These are phyloP conservation scores for Lachnellula suecica DNA, from an alignment of 2,329 filamentous ascomycete species.

Conservation along the genomic window DNA sequence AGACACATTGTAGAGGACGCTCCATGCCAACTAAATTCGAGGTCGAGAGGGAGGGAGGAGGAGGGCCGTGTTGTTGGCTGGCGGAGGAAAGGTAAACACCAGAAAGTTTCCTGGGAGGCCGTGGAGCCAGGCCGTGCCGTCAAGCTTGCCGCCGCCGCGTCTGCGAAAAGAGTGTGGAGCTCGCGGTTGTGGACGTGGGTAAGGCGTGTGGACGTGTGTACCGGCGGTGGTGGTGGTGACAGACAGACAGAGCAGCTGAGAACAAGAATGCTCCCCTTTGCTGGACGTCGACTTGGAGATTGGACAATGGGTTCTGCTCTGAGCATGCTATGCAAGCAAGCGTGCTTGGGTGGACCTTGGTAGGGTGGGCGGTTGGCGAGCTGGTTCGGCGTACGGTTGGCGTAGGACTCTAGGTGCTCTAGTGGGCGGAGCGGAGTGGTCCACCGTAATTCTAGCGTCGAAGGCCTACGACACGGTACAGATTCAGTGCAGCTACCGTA, in stretches of 20 bases:
- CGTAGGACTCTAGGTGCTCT: no score
- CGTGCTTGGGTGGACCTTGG: neutral
- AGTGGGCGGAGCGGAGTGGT: no score
- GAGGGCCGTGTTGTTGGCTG: slow-evolving; percentile 2
- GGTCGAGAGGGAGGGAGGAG: slow-evolving; percentile 4
- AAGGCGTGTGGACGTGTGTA: neutral
- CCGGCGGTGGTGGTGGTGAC: neutral
- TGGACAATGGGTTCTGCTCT: neutral
- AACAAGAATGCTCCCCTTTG: neutral
- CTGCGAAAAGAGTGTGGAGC: neutral
- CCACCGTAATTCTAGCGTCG: no score
- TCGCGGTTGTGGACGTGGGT: neutral
- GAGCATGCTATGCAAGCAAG: neutral
- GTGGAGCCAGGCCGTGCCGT: neutral
- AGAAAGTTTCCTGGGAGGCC: neutral
- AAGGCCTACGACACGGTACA: no score
- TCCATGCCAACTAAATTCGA: slow-evolving; percentile 25
- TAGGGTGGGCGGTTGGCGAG: no score
- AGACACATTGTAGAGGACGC: slow-evolving; percentile 26
- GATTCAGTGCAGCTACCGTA: no score
- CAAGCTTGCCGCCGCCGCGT: neutral
- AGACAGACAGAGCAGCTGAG: neutral
- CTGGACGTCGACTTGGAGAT: neutral
- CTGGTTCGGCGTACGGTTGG: no score
- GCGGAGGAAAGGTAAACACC: slow-evolving; percentile 8